These are phyloP conservation scores for Nannizzia gypsea DNA, from an alignment of 2,329 filamentous ascomycete genomes.

Conservation along the genomic window DNA sequence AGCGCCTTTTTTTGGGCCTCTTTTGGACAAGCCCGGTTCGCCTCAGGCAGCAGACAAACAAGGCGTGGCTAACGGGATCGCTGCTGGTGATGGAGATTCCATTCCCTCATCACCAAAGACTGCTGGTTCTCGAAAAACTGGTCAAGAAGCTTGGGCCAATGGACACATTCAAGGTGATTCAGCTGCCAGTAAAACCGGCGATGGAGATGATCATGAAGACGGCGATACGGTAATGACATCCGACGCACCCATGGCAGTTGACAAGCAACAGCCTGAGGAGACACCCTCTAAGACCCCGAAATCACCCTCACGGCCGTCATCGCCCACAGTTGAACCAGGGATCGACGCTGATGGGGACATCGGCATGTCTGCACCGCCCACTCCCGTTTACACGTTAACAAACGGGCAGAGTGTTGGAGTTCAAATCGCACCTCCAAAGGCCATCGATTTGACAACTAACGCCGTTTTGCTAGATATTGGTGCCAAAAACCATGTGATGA, in stretches of 20 bases:
- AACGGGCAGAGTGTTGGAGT: slow-evolving; percentile 37
- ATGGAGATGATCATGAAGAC: slow-evolving; percentile 20
- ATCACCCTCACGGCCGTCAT: slow-evolving; percentile 5
- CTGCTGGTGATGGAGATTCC: slow-evolving; percentile 7
- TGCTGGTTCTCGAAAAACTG: slow-evolving; percentile 22
- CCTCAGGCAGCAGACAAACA: slow-evolving; percentile 17
- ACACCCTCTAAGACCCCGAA: slow-evolving; percentile 15
- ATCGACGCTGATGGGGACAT: slow-evolving; percentile 36
- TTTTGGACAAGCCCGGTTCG: slow-evolving; percentile 24
- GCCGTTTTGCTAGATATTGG: slow-evolving; percentile 33
- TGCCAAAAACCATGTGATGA: slow-evolving; percentile 30
- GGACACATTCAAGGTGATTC: slow-evolving; percentile 25
- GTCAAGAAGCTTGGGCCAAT: slow-evolving; percentile 27
- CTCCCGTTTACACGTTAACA: slow-evolving; percentile 30
- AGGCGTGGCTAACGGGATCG: not conserved
- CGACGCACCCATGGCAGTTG: slow-evolving; percentile 31
- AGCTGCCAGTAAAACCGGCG: slow-evolving; percentile 22
- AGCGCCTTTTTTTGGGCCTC: slow-evolving; percentile 37
- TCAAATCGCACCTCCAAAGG: slow-evolving; percentile 39
- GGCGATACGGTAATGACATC: slow-evolving; percentile 17
- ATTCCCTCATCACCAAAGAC: slow-evolving; percentile 22
- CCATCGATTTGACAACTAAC: slow-evolving; percentile 35
- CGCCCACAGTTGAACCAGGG: slow-evolving; percentile 16
- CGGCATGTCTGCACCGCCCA: slow-evolving; percentile 26
- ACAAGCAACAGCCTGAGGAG: slow-evolving; percentile 28